Base-by-base conservation (phyloP, 2,329 filamentous ascomycete genomes). In the Stachybotrys chartarum region DNA sequence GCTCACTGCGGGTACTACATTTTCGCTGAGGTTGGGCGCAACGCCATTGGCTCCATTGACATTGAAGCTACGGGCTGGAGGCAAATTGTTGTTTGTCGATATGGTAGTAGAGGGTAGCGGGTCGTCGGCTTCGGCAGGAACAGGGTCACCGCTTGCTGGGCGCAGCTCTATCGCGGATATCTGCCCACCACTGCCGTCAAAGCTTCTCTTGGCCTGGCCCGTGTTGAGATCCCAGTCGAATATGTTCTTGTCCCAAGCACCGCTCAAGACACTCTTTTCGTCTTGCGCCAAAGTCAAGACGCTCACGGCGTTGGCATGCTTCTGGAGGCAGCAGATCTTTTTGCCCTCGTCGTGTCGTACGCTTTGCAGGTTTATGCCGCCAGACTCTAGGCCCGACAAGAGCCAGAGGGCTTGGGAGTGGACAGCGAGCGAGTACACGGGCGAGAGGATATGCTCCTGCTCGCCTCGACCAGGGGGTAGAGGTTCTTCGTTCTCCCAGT, bases 401-500 rank as follows among this genome's bases (percentile, higher is more conserved):
- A 97, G 75, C 94, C 94, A 99, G 3, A 97, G 75, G 0, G 90
- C 91, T 64, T 94, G 84, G 49, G 90, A 91, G 59, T 99, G 91
- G 6, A 95, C 87, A 1, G 94, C 94, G 30, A 99, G 77, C 7
- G 92, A 96, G 70, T 99, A 99, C 0, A 99, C 93, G 0, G 94
- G 91, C 10, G 91, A 96, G n/a, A 93, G 72, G 6, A 81, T 73
- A 30, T 83, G 74, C 3, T 90, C 86, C 51, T 87, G 75, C 12
- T 77, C 75, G 14, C 76, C 70, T 42, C 74, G 70, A 5, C 72
- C 70, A 0, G 72, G 69, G 1, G 66, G 68, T 3, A 73, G 61
- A 2, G 84, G 83, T 67, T 99, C 93, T 69, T 97, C 92, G 65
- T 97, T 99, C 70, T 97, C 94, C 94, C 94, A 99, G 70, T 99